Evolutionary conservation across 306 rosid species (phyloP), one percentile per base, ranked within the genome.

Genomic region (Rubus idaeus): DNA sequence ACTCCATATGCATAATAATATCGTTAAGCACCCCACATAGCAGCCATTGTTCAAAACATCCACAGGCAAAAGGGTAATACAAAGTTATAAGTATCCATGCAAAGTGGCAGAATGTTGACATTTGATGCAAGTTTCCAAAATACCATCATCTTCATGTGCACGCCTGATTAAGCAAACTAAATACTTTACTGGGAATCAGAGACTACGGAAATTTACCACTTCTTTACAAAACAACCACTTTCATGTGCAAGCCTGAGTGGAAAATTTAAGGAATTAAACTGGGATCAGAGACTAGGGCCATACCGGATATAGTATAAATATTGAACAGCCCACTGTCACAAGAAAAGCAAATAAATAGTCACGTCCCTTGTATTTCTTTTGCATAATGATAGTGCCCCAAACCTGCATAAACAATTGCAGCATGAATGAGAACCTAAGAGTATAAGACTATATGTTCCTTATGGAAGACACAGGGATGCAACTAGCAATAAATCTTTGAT

Each of bases 331-430:
- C 75, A 92, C 75, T 62, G 97, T 95, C 74, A 95, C 93, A 39
- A 89, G 75, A 83, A 90, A 85, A 42, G 97, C 89, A 77, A 89
- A 79, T 73, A 90, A 76, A 84, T 91, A 95, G 83, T 95, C 97
- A 41, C 52, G 87, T 51, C 91, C 97, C 71, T 71, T 81, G 58
- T 92, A 95, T 86, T 69, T 95, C 86, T 92, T 92, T 82, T 95
- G 99, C 99, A 92, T 92, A 49, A 95, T 95, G 70, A 92, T 75
- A 40, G 96, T 83, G 46, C 99, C 96, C 97, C 99, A 95, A 57
- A 95, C 86, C 99, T 95, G 92, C 69, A 73, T 53, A 74, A 75
- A 82, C 16, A 78, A 78, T 16, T 62, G 75, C 68, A 76, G 79
- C 61, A 64, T 21, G 75, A 20, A 70, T 75, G 69, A 70, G 78